Evolutionary conservation across 192 early-diverging fungal species (phyloP), one percentile per base, ranked within the genome.

Genomic region (Geranomyces variabilis): DNA sequence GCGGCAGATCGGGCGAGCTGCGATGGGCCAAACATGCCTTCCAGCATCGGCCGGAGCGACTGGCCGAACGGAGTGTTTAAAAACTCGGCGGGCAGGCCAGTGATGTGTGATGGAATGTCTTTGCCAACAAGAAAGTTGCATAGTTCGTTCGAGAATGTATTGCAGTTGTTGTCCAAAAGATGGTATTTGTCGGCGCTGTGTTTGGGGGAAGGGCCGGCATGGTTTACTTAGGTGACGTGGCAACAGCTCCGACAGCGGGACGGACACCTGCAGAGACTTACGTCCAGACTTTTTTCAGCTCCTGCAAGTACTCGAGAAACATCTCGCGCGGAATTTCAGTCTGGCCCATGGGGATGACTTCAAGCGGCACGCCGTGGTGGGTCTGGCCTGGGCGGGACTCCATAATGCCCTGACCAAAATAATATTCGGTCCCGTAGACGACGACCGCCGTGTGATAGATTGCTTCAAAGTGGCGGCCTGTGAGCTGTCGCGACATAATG

Each of bases 91-190:
- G 92, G 91, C 36, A 96, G 73, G 21, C 83, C 84, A 12, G 85
- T 91, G 36, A 96, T 96, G 46, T 90, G 81, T 24, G 61, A 51
- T 1, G 94, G 94, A 66, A 96, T 96, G 2, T 74, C 69, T 64
- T 77, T 75, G 24, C 92, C 94, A 0, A 89, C 89, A 34, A 96
- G 81, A 68, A 94, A 94, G 56, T 92, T 83, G 70, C 92, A 93
- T 0, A 93, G 76, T 59, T 91, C 89, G 60, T 90, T 87, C 12
- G 88, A 83, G 59, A 94, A 93, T 17, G 77, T 87, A 71, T 91
- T 96, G 84, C 94, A 96, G 77, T 96, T 96, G 76, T 92, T 90
- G 66, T 96, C 88, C 28, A 96, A 80, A 33, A 96, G 70, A 80
- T 94, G 92, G 73, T 96, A 96, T 49, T 88, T 87, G 31, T 90